Evolutionary conservation across 495 filamentous ascomycete species (phyloP).

Genomic region (Penicillium steckii): DNA sequence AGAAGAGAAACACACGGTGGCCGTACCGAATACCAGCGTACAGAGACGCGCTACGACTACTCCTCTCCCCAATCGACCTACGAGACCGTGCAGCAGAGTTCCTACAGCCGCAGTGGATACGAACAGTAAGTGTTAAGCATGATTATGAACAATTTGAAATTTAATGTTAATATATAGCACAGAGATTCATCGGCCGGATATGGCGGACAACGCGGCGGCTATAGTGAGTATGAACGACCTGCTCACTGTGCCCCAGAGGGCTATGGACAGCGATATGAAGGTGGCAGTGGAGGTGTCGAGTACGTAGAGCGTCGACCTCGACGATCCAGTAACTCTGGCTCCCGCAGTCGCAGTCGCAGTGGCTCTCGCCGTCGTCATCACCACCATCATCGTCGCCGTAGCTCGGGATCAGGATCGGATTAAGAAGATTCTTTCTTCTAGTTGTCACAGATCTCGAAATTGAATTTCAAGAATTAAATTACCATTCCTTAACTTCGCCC

Average conservation of each 20-base stretch:
- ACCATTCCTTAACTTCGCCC: conserved; percentile 45
- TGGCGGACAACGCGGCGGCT: conserved; percentile 16
- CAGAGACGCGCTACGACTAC: conserved; percentile 16
- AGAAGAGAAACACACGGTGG: conserved; percentile 14
- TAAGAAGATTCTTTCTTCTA: neutral
- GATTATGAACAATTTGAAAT: conserved; percentile 16
- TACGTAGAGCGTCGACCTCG: conserved; percentile 14
- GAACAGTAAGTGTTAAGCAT: conserved; percentile 16
- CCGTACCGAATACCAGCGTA: conserved; percentile 17
- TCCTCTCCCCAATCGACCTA: conserved; percentile 9
- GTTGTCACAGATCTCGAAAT: too few species aligned
- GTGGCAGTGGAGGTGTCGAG: conserved; percentile 5
- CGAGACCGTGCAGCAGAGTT: conserved; percentile 7
- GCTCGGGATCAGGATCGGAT: conserved; percentile 25
- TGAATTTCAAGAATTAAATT: neutral
- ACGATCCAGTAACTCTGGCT: conserved; percentile 8
- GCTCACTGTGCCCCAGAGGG: conserved; percentile 14
- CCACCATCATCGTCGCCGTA: conserved; percentile 34
- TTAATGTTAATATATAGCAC: conserved; percentile 8
- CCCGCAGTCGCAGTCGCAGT: conserved; percentile 15
- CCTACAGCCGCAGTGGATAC: conserved; percentile 8
- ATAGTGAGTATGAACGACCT: conserved; percentile 17
- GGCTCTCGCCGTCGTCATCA: conserved; percentile 31
- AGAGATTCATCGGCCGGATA: conserved; percentile 19
- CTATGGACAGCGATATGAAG: conserved; percentile 17